Base-by-base conservation (phyloP, 192 early-diverging fungal genomes). In the Umbelopsis isabellina region DNA sequence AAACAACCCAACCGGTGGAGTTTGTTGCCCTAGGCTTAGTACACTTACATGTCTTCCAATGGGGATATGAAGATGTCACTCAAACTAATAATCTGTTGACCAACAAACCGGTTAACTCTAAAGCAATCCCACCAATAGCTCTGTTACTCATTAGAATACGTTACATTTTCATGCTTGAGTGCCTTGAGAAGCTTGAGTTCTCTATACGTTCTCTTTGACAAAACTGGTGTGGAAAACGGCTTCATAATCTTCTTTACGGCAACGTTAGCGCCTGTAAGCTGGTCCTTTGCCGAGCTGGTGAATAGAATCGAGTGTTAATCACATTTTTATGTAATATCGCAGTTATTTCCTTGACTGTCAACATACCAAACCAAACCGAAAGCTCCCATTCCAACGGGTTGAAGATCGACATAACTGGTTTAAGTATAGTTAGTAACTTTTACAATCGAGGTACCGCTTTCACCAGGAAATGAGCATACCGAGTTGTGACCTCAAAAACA, bases 161-260 rank as follows among this genome's bases (percentile, higher is more conserved):
- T 81, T 81, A 91, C 89, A 85, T 99, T 99, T 74, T 99, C 94
- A 76, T 99, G 97, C 72, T 90, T 86, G 72, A 99, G 82, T 77
- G 95, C 91, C 74, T 93, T 94, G 37, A 99, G 85, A 71, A 99
- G 87, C 82, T 93, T 94, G 48, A 99, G 84, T 84, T 99, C 97
- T 61, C 97, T 88, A 78, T 96, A 97, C 33, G 95, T 95, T 50
- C 97, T 87, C 83, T 99, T 99, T 37, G 95, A 91, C 27, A 99
- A 84, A 16, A 97, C 93, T 12, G 94, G 89, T 41, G 94, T 94
- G 72, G 87, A 89, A 83, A 97, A 99, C 12, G 96, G 96, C 61
- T 94, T 94, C 87, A 94, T 89, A 65, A 99, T 95, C 80, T 99
- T 99, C 75, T 99, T 99, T 72, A 99, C 93, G 27, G 97, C 97